Percentiles rank a stretch among this genome's conserved stretches.
These are phyloP conservation scores for Monascus ruber DNA, from an alignment of 2,329 filamentous ascomycete species.

Conservation along the genomic window DNA sequence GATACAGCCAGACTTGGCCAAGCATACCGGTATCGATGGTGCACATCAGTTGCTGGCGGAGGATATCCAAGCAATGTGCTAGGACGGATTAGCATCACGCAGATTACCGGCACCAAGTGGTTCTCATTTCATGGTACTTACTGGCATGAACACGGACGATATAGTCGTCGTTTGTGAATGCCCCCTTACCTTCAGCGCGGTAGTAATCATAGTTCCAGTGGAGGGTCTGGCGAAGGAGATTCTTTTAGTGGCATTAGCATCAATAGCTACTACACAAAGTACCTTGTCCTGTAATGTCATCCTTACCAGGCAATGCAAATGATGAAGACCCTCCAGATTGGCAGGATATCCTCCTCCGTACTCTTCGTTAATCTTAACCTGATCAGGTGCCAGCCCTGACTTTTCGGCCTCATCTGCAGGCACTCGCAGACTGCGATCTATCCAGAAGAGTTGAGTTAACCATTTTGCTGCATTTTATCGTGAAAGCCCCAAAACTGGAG, in stretches of 20 bases:
- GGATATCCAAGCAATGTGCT: constrained; percentile 51
- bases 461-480: background rate
- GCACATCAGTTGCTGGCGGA: constrained; percentile 55
- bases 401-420: constrained; percentile 37
- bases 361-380: constrained; percentile 44
- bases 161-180: constrained; percentile 45
- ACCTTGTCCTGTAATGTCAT: background rate
- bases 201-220: constrained; percentile 53
- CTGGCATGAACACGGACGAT: constrained; percentile 48
- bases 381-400: constrained; percentile 42
- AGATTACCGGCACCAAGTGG: too few species aligned
- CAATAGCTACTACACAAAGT: background rate
- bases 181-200: constrained; percentile 36
- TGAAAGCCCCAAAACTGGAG: background rate
- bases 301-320: constrained; percentile 42
- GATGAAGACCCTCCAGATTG: constrained; percentile 21
- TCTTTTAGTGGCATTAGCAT: constrained; percentile 24
- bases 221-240: constrained; percentile 47
- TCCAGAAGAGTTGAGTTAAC: background rate
- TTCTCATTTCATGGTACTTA: constrained; percentile 25
- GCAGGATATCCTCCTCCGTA: constrained; percentile 46
- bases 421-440: constrained; percentile 40
- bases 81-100: background rate
- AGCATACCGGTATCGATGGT: constrained; percentile 49
- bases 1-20: constrained; percentile 48